Evolutionary conservation across 164 flowering plant genomes (phyloP).

Genomic region (Macadamia integrifolia): DNA sequence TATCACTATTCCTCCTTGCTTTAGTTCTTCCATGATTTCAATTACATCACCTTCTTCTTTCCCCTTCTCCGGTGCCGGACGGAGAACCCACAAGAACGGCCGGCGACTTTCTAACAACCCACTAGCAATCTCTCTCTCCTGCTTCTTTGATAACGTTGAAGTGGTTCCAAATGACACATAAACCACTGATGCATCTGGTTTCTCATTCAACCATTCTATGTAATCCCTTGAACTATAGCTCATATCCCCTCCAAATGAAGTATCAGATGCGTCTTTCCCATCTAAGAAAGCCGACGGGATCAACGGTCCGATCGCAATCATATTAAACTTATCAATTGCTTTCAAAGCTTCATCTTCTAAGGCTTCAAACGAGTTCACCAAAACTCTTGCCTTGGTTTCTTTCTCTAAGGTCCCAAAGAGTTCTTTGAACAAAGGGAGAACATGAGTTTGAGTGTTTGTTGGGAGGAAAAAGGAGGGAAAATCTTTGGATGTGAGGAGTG

Average conservation of each 20-base stretch:
- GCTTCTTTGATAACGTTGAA: constrained; percentile 2
- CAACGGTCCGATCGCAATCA: constrained; percentile 44
- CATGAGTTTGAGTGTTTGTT: background rate
- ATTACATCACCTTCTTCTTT: background rate
- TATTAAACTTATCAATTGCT: constrained; percentile 4
- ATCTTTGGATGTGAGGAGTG: constrained; percentile 21
- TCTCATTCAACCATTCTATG: constrained; percentile 8
- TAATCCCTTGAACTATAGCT: background rate
- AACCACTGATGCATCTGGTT: constrained; percentile 4
- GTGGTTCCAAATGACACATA: constrained; percentile 15
- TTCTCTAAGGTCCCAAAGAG: constrained; percentile 1
- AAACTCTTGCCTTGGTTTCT: constrained; percentile 24
- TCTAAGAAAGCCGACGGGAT: constrained; percentile 40
- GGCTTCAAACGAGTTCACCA: constrained; percentile 44
- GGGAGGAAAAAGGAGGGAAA: constrained; percentile 34
- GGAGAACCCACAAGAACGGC: constrained; percentile 31
- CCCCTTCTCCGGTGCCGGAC: background rate
- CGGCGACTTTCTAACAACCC: constrained; percentile 10
- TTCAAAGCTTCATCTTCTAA: constrained; percentile 21
- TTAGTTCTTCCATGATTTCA: background rate
- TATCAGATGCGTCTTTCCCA: constrained; percentile 5
- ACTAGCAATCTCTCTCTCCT: constrained; percentile 17
- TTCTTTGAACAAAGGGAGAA: constrained; percentile 5
- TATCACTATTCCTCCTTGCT: constrained; percentile 2
- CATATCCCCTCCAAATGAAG: background rate